Evolutionary conservation across 352 stramenopile genomes (phyloP).

Genomic region (Phytophthora pinifolia): DNA sequence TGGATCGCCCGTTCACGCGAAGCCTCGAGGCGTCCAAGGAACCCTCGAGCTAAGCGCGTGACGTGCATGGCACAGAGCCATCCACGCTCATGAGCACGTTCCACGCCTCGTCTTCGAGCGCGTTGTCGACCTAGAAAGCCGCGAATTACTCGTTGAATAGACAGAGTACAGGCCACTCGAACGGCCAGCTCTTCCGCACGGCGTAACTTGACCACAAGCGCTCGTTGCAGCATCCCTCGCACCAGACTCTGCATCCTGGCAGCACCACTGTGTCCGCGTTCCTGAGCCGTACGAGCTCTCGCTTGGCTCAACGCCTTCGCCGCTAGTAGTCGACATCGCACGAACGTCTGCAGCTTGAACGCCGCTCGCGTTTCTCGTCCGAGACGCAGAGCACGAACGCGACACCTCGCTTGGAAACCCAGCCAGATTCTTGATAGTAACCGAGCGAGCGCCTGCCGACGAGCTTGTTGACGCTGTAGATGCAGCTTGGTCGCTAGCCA

Average conservation of each 20-base stretch:
- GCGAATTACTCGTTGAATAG: slow-evolving; percentile 50
- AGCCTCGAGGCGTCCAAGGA: slow-evolving; percentile 39
- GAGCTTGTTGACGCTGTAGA: slow-evolving; percentile 24
- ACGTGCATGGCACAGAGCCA: slow-evolving; percentile 43
- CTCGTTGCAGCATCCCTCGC: slow-evolving; percentile 37
- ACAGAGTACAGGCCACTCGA: slow-evolving; percentile 44
- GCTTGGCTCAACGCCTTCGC: slow-evolving; percentile 34
- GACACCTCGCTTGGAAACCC: slow-evolving; percentile 50
- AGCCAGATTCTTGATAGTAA: slow-evolving; percentile 36
- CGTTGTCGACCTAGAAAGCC: slow-evolving; percentile 45
- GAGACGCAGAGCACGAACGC: slow-evolving; percentile 37
- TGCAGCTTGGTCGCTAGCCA: slow-evolving; percentile 29
- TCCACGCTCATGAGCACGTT: slow-evolving; percentile 27
- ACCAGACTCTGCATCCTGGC: slow-evolving; percentile 40
- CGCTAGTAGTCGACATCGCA: slow-evolving; percentile 30
- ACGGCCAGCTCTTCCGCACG: slow-evolving; percentile 39
- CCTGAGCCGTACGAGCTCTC: slow-evolving; percentile 7
- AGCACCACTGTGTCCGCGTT: slow-evolving; percentile 37
- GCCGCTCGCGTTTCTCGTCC: slow-evolving; percentile 30
- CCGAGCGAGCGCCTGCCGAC: slow-evolving; percentile 27
- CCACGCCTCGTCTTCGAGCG: slow-evolving; percentile 31
- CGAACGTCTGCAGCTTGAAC: slow-evolving; percentile 43
- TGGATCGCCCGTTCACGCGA: slow-evolving; percentile 30
- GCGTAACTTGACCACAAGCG: slow-evolving; percentile 33
- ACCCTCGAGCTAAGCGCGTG: slow-evolving; percentile 55